Evolutionary conservation across 192 early-diverging fungal genomes (phyloP).

Genomic region (Coemansia sp.): DNA sequence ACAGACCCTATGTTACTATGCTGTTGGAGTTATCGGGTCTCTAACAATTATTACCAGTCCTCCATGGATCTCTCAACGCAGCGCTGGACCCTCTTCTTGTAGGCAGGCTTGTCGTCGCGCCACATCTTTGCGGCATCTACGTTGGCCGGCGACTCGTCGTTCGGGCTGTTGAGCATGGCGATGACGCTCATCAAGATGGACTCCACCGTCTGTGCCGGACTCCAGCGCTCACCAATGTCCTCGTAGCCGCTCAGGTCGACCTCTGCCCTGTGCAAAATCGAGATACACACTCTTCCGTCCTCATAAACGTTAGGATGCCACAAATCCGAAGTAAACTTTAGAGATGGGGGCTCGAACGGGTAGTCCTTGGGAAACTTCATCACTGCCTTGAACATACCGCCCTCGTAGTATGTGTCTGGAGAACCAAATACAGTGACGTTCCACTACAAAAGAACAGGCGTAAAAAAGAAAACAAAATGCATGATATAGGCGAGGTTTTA

Average conservation of each 20-base stretch:
- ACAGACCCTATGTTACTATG: not conserved
- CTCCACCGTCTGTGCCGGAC: conserved; percentile 94
- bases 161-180: conserved; percentile 88
- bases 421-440: conserved; percentile 91
- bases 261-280: conserved; percentile 86
- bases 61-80: conserved; percentile 54
- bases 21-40: not conserved
- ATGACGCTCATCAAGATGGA: conserved; percentile 89
- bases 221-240: conserved; percentile 87
- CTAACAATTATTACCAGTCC: conserved; percentile 6
- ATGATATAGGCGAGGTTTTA: not conserved
- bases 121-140: conserved; percentile 91
- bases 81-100: conserved; percentile 76
- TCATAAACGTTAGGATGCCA: conserved; percentile 95
- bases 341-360: conserved; percentile 85
- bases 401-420: conserved; percentile 85
- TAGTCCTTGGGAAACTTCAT: conserved; percentile 76
- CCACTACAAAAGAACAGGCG: conserved; percentile 59
- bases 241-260: conserved; percentile 94
- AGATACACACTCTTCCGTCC: conserved; percentile 92
- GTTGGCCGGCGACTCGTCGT: conserved; percentile 95
- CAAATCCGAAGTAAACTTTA: conserved; percentile 84
- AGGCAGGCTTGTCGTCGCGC: conserved; percentile 68
- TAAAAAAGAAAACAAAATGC: conserved; percentile 9
- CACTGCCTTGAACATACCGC: conserved; percentile 90